phyloP scores from a whole-genome alignment of 306 rosid genomes.

The Begonia masoniana region DNA sequence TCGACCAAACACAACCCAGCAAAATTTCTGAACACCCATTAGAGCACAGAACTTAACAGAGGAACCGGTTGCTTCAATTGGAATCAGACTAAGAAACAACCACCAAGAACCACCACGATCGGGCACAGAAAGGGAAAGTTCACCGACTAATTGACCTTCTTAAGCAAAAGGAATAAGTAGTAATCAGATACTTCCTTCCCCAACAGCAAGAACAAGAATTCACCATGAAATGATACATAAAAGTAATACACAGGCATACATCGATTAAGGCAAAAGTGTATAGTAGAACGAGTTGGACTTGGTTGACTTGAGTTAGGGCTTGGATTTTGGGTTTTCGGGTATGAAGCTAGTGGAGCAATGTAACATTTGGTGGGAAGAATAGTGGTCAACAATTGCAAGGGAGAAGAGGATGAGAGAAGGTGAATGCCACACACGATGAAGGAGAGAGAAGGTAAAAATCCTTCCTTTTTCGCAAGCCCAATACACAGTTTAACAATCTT shows the following conservation, averaged over 20 bases:
- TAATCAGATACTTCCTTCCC: conserved; percentile 5
- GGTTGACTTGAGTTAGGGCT: not conserved
- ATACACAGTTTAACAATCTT: too few relatives aligned
- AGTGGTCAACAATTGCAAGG: too few relatives aligned
- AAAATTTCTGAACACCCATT: conserved; percentile 29
- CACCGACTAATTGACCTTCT: conserved; percentile 57
- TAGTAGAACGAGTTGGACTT: not conserved
- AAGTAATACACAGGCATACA: not conserved
- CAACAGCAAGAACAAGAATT: not conserved
- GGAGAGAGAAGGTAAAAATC: too few relatives aligned
- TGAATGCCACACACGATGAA: too few relatives aligned
- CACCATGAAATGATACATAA: too few relatives aligned
- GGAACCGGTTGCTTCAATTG: conserved; percentile 54
- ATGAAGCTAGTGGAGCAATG: conserved; percentile 8
- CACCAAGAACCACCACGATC: conserved; percentile 34
- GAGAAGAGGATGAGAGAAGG: too few relatives aligned
- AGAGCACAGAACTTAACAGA: conserved; percentile 26
- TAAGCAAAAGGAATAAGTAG: conserved; percentile 19
- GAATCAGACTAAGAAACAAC: conserved; percentile 47
- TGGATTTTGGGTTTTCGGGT: not conserved
- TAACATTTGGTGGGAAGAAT: too few relatives aligned
- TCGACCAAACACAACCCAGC: conserved; percentile 20
- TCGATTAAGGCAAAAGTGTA: conserved; percentile 1
- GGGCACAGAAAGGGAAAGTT: conserved; percentile 59
- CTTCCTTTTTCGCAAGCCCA: too few relatives aligned